Evolutionary conservation across 2,329 filamentous ascomycete genomes (phyloP).

Genomic region (Hymenoscyphus linearis): DNA sequence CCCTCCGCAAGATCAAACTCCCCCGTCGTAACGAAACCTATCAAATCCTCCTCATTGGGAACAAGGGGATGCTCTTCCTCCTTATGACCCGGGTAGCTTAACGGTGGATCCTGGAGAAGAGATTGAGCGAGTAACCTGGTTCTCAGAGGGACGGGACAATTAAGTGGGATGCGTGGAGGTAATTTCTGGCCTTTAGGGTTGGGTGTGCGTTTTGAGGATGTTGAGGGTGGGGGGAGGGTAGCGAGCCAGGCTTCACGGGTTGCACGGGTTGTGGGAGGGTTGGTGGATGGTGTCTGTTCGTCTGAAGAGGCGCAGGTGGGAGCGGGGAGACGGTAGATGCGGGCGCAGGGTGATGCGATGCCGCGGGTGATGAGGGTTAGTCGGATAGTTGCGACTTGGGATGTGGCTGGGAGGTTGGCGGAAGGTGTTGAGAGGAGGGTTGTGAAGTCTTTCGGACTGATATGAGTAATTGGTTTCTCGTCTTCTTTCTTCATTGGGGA

Average conservation of each 20-base stretch:
- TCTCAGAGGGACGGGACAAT: constrained; percentile 29
- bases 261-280: constrained; percentile 46
- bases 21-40: constrained; percentile 88
- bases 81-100: constrained; percentile 33
- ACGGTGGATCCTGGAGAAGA: constrained; percentile 40
- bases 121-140: constrained; percentile 42
- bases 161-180: constrained; percentile 23
- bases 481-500: background rate
- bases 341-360: constrained; percentile 63
- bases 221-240: constrained; percentile 36
- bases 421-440: constrained; percentile 21
- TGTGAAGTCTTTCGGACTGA: constrained; percentile 18
- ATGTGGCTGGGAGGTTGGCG: constrained; percentile 29
- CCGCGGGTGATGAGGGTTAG: constrained; percentile 67
- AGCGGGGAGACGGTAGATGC: constrained; percentile 76
- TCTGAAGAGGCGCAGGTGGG: constrained; percentile 25
- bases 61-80: constrained; percentile 54
- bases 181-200: constrained; percentile 19
- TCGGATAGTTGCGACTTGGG: constrained; percentile 53
- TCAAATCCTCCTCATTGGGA: constrained; percentile 69
- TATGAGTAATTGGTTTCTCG: constrained; percentile 16
- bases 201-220: constrained; percentile 20
- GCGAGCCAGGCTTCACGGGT: constrained; percentile 70
- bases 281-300: constrained; percentile 29
- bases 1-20: constrained; percentile 77